Conservation (phyloP, 1,284 basidiomycete genomes). For the Fomitopsis palustris region DNA sequence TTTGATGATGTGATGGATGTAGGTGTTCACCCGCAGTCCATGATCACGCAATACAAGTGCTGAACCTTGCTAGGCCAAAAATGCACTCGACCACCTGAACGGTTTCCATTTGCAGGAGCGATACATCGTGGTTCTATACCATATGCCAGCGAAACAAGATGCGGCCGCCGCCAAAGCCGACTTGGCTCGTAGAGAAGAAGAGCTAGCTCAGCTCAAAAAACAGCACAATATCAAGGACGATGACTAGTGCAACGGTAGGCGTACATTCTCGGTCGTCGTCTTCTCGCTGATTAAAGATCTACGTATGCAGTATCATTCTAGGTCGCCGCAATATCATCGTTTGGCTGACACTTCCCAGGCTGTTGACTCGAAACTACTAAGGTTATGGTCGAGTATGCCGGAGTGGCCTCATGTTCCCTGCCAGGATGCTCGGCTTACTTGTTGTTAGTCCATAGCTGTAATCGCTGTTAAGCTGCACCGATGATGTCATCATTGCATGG, state of each 20-base stretch:
- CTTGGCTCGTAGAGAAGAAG: slow-evolving; percentile 87
- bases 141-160: slow-evolving; percentile 95
- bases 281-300: background rate
- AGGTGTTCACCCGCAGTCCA: slow-evolving; percentile 29
- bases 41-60: slow-evolving; percentile 3
- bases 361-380: background rate
- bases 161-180: slow-evolving; percentile 92
- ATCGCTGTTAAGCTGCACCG: background rate
- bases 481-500: background rate
- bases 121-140: slow-evolving; percentile 96
- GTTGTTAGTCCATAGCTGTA: background rate
- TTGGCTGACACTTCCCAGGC: too few species aligned
- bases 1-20: slow-evolving; percentile 90
- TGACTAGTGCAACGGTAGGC: slow-evolving; percentile 36
- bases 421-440: background rate
- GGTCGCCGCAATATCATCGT: too few species aligned
- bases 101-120: slow-evolving; percentile 98
- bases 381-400: background rate
- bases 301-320: too few species aligned
- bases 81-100: slow-evolving; percentile 94
- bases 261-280: background rate
- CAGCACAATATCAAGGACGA: slow-evolving; percentile 77
- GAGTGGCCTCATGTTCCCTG: background rate
- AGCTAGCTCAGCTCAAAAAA: slow-evolving; percentile 84
- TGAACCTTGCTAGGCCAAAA: slow-evolving; percentile 72